A percentile compares a stretch with the other conserved stretches of the same genome.
phyloP scores from a whole-genome alignment of 176 grass and related monocot species.

The Neostapfia colusana region DNA sequence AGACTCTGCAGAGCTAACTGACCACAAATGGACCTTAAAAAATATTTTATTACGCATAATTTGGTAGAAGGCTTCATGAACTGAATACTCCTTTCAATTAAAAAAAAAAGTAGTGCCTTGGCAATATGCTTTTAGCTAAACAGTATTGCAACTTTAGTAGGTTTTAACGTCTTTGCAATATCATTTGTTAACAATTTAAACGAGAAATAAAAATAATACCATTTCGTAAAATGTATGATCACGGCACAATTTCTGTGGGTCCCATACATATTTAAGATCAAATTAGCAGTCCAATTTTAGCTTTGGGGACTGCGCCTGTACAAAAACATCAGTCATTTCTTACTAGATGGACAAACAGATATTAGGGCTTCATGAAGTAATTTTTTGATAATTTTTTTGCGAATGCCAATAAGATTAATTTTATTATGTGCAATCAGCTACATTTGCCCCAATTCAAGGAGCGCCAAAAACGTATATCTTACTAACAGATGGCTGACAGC shows the following conservation, averaged over 20 bases:
- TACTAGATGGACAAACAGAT: neutral
- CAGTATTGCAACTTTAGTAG: neutral
- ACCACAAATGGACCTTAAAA: neutral
- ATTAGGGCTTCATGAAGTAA: neutral
- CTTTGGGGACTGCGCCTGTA: too few relatives aligned
- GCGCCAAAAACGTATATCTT: neutral
- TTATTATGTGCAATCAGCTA: neutral
- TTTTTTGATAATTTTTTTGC: too few relatives aligned
- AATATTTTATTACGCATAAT: neutral
- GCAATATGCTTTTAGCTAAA: neutral
- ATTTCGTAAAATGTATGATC: neutral
- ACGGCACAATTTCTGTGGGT: neutral
- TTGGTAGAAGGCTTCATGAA: slow-evolving; percentile 28
- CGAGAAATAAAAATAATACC: neutral
- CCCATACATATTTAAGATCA: neutral
- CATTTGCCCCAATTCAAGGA: slow-evolving; percentile 10
- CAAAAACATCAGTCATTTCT: neutral
- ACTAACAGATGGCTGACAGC: neutral
- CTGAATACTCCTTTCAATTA: neutral
- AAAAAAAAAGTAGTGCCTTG: neutral
- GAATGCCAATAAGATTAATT: neutral
- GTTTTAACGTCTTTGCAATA: neutral
- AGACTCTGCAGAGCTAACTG: neutral
- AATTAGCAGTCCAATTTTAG: neutral
- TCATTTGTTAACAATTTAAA: neutral